These are phyloP conservation scores for Rosa hybrid DNA, from an alignment of 331 rosid species.

Conservation along the genomic window DNA sequence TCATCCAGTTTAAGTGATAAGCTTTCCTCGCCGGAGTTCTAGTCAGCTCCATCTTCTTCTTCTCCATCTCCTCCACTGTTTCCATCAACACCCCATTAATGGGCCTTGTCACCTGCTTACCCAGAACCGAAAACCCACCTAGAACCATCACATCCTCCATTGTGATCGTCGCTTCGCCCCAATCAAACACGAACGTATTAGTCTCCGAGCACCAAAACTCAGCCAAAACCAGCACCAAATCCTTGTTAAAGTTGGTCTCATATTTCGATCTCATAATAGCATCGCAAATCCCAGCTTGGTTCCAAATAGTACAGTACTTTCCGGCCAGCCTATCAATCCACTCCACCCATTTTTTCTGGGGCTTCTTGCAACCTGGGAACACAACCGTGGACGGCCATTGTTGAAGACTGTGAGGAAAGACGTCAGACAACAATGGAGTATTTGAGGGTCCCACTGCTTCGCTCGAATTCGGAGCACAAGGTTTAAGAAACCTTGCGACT, in stretches of 20 bases:
- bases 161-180: conserved; percentile 56
- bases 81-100: not conserved
- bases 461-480: not conserved
- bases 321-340: conserved; percentile 10
- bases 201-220: conserved; percentile 47
- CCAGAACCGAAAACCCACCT: conserved; percentile 50
- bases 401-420: conserved; percentile 4
- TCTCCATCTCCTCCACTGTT: conserved; percentile 23
- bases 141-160: conserved; percentile 48
- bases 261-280: conserved; percentile 39
- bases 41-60: not conserved
- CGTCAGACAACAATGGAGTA: not conserved
- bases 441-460: not conserved
- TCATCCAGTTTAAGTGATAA: conserved; percentile 16
- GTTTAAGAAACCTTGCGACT: conserved; percentile 10
- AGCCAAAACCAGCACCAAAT: conserved; percentile 31
- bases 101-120: conserved; percentile 24
- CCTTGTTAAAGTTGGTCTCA: not conserved
- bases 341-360: conserved; percentile 20
- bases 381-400: conserved; percentile 7
- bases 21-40: not conserved
- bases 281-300: conserved; percentile 34
- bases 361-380: conserved; percentile 33
- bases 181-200: conserved; percentile 42
- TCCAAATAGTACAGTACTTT: conserved; percentile 23